Base-by-base conservation (phyloP, 1,284 basidiomycete species). In the Mycosarcoma maydis region DNA sequence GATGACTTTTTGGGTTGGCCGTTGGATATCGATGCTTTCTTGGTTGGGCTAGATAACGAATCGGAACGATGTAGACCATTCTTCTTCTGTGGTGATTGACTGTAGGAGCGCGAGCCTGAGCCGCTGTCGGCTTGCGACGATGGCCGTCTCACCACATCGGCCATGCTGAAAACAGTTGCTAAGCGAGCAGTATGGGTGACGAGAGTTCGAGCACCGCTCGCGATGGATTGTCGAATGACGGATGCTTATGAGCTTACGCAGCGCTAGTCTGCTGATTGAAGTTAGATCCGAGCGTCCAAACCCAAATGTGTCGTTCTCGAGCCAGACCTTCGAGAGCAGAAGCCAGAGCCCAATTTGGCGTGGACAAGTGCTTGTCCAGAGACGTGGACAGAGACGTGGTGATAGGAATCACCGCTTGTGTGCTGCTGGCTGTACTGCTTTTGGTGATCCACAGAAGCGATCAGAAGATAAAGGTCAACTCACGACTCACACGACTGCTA, bases 51-150 rank as follows among this genome's bases (percentile, higher is more conserved):
- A 9, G 66, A 57, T 41, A 48, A 46, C 3, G 55, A 59, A n/a
- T 58, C 50, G 39, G 66, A 54, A 39, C 59, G 59, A 46, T 55
- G 46, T 20, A 50, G 30, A 3, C 44, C 29, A 5, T 55, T 66
- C 7, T 55, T 69, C 42, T 65, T 65, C 29, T 64, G 67, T 9
- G 67, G 60, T 23, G 67, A 70, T 37, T 70, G 67, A 24, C 60
- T 42, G 33, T 36, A 61, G 5, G 61, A 66, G 14, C 68, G 57
- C 23, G 68, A 56, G 19, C 40, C 34, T 24, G 67, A 60, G 38
- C 57, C 46, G 37, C 33, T 20, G 22, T 64, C 49, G 34, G 45
- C 48, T 34, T 59, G 60, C 32, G 56, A 64, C 13, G 55, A 56
- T 8, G 47, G 50, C 16, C 67, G 55, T 27, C 60, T 54, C n/a